phyloP scores from a whole-genome alignment of 140 eudicot genomes.

The Bidens hawaiensis region DNA sequence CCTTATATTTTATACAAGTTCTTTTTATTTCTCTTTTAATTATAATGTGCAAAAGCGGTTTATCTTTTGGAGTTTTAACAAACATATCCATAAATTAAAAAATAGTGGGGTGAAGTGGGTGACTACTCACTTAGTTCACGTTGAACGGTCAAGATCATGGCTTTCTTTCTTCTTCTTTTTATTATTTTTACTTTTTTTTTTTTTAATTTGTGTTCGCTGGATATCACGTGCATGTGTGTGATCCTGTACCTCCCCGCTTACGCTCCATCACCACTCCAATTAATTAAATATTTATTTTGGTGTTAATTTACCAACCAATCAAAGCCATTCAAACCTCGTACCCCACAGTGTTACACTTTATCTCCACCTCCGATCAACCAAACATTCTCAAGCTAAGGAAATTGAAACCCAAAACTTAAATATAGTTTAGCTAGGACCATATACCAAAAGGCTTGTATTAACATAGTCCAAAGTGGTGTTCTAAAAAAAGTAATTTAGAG shows the following conservation, averaged over 20 bases:
- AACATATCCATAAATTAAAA: background rate
- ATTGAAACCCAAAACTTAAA: too few species aligned
- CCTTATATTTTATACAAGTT: too few species aligned
- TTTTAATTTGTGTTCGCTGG: slow-evolving; percentile 4
- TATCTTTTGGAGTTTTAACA: background rate
- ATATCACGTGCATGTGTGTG: slow-evolving; percentile 25
- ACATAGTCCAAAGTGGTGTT: too few species aligned
- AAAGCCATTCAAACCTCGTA: slow-evolving; percentile 24
- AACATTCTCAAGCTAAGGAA: too few species aligned
- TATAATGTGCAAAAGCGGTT: background rate
- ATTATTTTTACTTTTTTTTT: too few species aligned
- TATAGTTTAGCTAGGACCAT: too few species aligned
- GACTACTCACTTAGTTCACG: slow-evolving; percentile 19
- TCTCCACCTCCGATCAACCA: background rate
- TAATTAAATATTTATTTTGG: background rate
- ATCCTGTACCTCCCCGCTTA: slow-evolving; percentile 18
- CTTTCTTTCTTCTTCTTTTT: too few species aligned
- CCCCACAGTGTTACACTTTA: slow-evolving; percentile 18
- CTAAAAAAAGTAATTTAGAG: too few species aligned
- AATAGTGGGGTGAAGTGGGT: slow-evolving; percentile 10
- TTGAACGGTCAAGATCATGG: slow-evolving; percentile 20
- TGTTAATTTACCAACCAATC: slow-evolving; percentile 12
- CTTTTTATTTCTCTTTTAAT: too few species aligned
- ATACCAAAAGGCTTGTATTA: too few species aligned
- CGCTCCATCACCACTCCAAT: slow-evolving; percentile 8